These are phyloP conservation scores for Neonectria faginata DNA, from an alignment of 2,329 filamentous ascomycete species.

Conservation along the genomic window DNA sequence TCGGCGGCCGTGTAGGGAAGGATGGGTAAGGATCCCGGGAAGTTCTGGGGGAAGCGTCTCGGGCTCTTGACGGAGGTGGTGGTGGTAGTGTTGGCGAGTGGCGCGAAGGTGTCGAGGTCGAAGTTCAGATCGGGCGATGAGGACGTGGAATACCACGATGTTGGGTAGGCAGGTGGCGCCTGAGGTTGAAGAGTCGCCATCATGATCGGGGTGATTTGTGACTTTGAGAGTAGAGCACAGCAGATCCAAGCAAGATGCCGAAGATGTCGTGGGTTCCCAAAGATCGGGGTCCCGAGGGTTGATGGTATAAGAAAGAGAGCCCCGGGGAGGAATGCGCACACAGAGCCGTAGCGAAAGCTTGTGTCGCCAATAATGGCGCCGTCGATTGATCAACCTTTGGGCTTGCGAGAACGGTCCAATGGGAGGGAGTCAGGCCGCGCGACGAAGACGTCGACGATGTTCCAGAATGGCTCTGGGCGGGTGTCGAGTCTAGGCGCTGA, in stretches of 20 bases:
- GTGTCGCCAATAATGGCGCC: slow-evolving; percentile 19
- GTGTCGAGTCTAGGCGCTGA: not conserved
- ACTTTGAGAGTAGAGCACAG: not conserved
- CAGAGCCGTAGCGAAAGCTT: slow-evolving; percentile 16
- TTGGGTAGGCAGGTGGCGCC: slow-evolving; percentile 29
- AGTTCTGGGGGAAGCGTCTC: slow-evolving; percentile 31
- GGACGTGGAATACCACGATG: not conserved
- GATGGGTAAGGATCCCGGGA: slow-evolving; percentile 41
- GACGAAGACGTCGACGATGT: slow-evolving; percentile 6
- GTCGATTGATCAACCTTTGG: slow-evolving; percentile 14
- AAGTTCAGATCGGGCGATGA: not conserved
- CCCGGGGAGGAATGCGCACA: not conserved
- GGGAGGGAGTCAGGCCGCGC: slow-evolving; percentile 4
- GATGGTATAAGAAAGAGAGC: not conserved
- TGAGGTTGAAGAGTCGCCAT: slow-evolving; percentile 40
- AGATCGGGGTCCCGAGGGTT: not conserved
- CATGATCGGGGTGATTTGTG: slow-evolving; percentile 5
- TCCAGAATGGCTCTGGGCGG: slow-evolving; percentile 8
- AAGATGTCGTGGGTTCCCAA: not conserved
- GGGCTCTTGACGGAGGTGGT: slow-evolving; percentile 7
- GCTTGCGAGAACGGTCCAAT: slow-evolving; percentile 14
- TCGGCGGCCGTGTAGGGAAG: slow-evolving; percentile 60
- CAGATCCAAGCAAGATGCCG: not conserved
- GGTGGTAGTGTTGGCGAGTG: not conserved
- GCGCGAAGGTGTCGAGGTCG: slow-evolving; percentile 9